Conservation (phyloP, 257 asterid species). For the Solanum boliviense region DNA sequence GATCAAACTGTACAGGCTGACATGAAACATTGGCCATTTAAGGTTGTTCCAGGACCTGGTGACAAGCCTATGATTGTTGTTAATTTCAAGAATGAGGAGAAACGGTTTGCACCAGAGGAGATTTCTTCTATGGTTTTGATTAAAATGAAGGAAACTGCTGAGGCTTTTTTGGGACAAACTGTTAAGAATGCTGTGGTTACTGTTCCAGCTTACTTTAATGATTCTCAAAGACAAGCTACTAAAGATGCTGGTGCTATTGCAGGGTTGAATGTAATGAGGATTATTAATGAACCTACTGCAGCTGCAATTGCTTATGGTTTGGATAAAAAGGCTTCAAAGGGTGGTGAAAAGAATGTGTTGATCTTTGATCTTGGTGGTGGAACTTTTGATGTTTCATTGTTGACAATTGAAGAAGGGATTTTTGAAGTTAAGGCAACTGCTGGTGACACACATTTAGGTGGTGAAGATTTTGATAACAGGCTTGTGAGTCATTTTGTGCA, state of each 20-base stretch:
- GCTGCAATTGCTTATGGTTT: conserved; percentile 10
- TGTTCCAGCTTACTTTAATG: background rate
- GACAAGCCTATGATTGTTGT: background rate
- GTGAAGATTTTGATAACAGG: background rate
- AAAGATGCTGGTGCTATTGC: background rate
- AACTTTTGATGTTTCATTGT: conserved; percentile 2
- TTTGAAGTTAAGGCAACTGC: background rate
- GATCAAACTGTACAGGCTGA: background rate
- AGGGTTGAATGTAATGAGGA: background rate
- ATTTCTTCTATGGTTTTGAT: background rate
- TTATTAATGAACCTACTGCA: background rate
- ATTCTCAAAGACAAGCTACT: background rate
- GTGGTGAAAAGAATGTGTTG: background rate
- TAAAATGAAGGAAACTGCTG: background rate
- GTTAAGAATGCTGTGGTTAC: background rate
- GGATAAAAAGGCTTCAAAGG: background rate
- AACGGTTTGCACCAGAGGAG: background rate
- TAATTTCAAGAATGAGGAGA: background rate
- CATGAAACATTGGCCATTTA: background rate
- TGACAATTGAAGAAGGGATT: conserved; percentile 1
- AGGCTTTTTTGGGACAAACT: background rate
- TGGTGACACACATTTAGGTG: background rate
- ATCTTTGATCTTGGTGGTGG: background rate
- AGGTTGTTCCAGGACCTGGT: background rate
- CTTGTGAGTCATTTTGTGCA: conserved; percentile 1